Percentiles rank a stretch among this genome's conserved stretches.
phyloP scores from a whole-genome alignment of 2,329 filamentous ascomycete genomes.

The Elsinoe batatas region DNA sequence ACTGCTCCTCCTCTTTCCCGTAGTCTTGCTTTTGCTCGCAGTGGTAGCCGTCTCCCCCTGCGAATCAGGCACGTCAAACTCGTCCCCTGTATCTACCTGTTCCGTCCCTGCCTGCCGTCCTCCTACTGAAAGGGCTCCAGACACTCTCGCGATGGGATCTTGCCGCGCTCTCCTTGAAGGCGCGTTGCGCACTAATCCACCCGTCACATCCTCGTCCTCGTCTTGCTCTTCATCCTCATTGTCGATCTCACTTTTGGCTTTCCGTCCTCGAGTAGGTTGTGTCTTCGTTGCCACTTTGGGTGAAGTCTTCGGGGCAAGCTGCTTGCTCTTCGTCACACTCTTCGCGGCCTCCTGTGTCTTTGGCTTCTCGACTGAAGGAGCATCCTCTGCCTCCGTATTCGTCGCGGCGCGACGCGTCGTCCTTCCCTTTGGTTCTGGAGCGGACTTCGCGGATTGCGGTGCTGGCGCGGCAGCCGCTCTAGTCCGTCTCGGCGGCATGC shows the following conservation, averaged over 20 bases:
- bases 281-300: too few relatives aligned
- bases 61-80: conserved; percentile 1
- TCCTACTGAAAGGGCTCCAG: background rate
- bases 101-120: background rate
- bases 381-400: background rate
- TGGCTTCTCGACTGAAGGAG: background rate
- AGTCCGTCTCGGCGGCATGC: conserved; percentile 2
- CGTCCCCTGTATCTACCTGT: background rate
- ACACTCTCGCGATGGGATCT: background rate
- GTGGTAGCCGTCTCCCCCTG: background rate
- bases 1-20: background rate
- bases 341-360: background rate
- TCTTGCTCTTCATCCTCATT: too few relatives aligned
- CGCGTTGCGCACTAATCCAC: background rate
- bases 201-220: background rate
- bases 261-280: too few relatives aligned
- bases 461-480: background rate
- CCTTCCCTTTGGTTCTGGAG: background rate
- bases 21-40: background rate
- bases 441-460: background rate
- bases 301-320: too few relatives aligned
- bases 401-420: conserved; percentile 2
- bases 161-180: background rate
- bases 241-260: too few relatives aligned
- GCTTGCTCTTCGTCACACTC: background rate